Evolutionary conservation across 2,329 filamentous ascomycete species (phyloP).

Genomic region (Nigrograna mackinnonii): DNA sequence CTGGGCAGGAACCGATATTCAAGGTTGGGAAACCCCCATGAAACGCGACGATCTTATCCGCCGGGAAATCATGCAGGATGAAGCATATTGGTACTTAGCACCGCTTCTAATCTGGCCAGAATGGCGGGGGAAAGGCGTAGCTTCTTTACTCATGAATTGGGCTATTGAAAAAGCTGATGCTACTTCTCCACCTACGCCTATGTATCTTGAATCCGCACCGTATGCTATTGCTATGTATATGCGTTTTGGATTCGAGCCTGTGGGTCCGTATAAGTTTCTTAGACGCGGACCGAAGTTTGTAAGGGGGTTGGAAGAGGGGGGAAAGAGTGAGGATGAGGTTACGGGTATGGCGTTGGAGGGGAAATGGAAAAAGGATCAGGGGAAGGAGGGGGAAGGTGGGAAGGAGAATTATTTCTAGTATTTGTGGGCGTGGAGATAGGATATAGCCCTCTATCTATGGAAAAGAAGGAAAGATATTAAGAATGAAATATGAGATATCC

Average conservation of each 20-base stretch:
- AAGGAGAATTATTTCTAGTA: too few relatives aligned
- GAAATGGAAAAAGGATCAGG: too few relatives aligned
- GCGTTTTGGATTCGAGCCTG: slow-evolving; percentile 29
- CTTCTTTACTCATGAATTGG: slow-evolving; percentile 30
- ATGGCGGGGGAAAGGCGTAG: slow-evolving; percentile 32
- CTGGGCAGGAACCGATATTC: slow-evolving; percentile 19
- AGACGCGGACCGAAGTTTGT: slow-evolving; percentile 18
- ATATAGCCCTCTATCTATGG: too few relatives aligned
- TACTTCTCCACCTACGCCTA: slow-evolving; percentile 17
- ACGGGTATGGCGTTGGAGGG: too few relatives aligned
- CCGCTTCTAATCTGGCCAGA: slow-evolving; percentile 30
- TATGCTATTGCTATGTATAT: slow-evolving; percentile 31
- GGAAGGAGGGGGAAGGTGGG: too few relatives aligned
- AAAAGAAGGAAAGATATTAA: too few relatives aligned
- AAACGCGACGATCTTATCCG: slow-evolving; percentile 20
- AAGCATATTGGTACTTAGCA: slow-evolving; percentile 37
- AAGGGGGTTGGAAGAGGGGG: slow-evolving; percentile 1
- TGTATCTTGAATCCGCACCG: slow-evolving; percentile 32
- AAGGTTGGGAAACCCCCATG: slow-evolving; percentile 23
- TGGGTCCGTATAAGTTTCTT: slow-evolving; percentile 18
- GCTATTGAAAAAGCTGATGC: slow-evolving; percentile 34
- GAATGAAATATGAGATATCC: too few relatives aligned
- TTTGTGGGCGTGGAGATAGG: too few relatives aligned
- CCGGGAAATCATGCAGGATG: slow-evolving; percentile 14
- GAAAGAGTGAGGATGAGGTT: neutral